phyloP scores from a whole-genome alignment of 345 rosid species.

The Aethionema arabicum region DNA sequence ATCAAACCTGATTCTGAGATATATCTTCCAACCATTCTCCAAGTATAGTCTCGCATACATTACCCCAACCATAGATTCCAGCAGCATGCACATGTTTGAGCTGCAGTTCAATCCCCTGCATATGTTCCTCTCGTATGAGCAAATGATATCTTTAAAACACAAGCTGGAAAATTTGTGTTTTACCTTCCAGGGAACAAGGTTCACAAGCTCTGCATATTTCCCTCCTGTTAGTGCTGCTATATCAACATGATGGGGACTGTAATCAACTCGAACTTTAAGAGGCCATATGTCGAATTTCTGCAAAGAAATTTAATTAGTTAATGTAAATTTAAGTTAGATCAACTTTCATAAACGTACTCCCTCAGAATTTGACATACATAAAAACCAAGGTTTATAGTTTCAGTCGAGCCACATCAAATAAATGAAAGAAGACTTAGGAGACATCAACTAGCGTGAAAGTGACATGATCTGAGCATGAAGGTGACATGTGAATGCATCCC shows the following conservation, averaged over 20 bases:
- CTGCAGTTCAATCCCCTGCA: slow-evolving; percentile 87
- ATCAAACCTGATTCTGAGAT: slow-evolving; percentile 85
- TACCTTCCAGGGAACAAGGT: slow-evolving; percentile 98
- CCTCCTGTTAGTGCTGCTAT: slow-evolving; percentile 89
- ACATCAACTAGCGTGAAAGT: slow-evolving; percentile 13
- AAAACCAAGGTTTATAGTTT: slow-evolving; percentile 9
- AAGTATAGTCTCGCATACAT: slow-evolving; percentile 72
- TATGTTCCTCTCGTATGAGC: slow-evolving; percentile 34
- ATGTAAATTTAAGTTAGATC: slow-evolving; percentile 20
- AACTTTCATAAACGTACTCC: slow-evolving; percentile 11
- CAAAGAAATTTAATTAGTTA: slow-evolving; percentile 37
- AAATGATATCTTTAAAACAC: slow-evolving; percentile 18
- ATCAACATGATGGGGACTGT: slow-evolving; percentile 81
- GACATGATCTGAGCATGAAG: slow-evolving; percentile 18
- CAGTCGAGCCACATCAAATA: slow-evolving; percentile 14
- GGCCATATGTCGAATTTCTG: slow-evolving; percentile 94
- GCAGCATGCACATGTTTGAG: slow-evolving; percentile 89
- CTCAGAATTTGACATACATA: slow-evolving; percentile 7
- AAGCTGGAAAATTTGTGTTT: slow-evolving; percentile 9
- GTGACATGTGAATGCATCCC: slow-evolving; percentile 16
- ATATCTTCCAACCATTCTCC: slow-evolving; percentile 97
- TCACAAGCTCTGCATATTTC: slow-evolving; percentile 86
- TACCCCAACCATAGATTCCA: slow-evolving; percentile 86
- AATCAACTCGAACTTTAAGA: slow-evolving; percentile 77
- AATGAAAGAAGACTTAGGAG: slow-evolving; percentile 8